Evolutionary conservation across 139 green algal species (phyloP).

Genomic region (Coccomyxa sp.): DNA sequence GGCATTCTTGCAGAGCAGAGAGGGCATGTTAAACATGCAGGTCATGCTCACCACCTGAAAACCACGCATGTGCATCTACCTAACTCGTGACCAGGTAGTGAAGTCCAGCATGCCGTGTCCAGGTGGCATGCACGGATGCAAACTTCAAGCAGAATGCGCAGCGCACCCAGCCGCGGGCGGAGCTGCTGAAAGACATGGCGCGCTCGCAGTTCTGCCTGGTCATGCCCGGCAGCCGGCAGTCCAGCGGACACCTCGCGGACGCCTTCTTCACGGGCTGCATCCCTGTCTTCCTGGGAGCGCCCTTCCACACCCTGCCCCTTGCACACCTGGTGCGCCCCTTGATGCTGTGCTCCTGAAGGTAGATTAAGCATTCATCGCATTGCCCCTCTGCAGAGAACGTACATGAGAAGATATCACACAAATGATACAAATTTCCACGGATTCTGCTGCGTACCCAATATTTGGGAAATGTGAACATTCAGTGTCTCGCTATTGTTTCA

Average conservation of each 20-base stretch:
- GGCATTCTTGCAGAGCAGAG: too few relatives aligned
- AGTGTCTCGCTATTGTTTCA: neutral
- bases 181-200: conserved; percentile 4
- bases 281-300: conserved; percentile 4
- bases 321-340: neutral
- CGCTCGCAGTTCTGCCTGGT: conserved; percentile 4
- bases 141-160: neutral
- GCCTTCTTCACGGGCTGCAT: conserved; percentile 3
- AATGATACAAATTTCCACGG: neutral
- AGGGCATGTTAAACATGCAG: too few relatives aligned
- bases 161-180: neutral
- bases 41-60: too few relatives aligned
- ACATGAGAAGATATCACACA: neutral
- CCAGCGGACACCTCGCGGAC: conserved; percentile 1
- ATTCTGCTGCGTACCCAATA: neutral
- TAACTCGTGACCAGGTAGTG: too few relatives aligned
- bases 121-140: neutral
- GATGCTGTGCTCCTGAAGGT: neutral
- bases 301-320: neutral
- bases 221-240: neutral
- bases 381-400: neutral
- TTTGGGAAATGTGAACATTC: neutral
- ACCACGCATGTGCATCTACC: too few relatives aligned
- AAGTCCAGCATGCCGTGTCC: neutral
- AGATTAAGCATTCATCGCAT: neutral